Percentiles rank a stretch among this genome's conserved stretches.
phyloP scores from a whole-genome alignment of 1,284 basidiomycete species.

The Microbotryum scabiosae region DNA sequence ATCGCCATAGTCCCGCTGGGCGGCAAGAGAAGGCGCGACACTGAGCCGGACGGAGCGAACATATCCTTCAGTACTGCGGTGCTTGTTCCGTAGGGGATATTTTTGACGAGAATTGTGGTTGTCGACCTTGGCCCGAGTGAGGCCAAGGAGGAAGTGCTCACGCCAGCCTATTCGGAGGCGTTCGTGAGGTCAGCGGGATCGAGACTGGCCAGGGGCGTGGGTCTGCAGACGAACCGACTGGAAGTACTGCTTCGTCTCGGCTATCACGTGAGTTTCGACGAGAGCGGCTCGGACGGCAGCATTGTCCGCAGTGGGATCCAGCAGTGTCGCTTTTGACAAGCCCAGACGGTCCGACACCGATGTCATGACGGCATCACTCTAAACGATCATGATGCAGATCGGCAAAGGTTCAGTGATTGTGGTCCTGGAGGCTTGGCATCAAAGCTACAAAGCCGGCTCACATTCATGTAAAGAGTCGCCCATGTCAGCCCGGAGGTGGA shows the following conservation, averaged over 20 bases:
- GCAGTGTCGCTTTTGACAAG: conserved; percentile 58
- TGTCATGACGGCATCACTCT: conserved; percentile 81
- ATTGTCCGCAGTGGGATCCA: conserved; percentile 18
- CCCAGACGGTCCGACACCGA: conserved; percentile 74
- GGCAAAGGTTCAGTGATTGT: conserved; percentile 2
- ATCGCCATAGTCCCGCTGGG: conserved; percentile 91
- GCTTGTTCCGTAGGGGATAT: conserved; percentile 87
- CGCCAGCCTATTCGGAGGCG: conserved; percentile 41
- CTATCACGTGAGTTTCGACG: conserved; percentile 91
- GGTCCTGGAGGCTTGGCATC: conserved; percentile 2
- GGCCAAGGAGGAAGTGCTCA: conserved; percentile 45
- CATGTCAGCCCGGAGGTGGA: conserved; percentile 78
- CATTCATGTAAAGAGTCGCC: conserved; percentile 96
- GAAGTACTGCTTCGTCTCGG: conserved; percentile 85
- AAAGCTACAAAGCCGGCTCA: conserved; percentile 45
- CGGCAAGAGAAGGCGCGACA: conserved; percentile 73
- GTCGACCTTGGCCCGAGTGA: conserved; percentile 55
- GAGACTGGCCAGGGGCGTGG: background rate
- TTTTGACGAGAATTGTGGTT: conserved; percentile 86
- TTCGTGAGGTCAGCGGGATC: background rate
- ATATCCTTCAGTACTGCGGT: conserved; percentile 63
- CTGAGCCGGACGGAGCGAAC: conserved; percentile 67
- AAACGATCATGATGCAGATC: conserved; percentile 11
- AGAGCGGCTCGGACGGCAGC: conserved; percentile 84
- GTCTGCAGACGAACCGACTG: conserved; percentile 52